These are phyloP conservation scores for Omphalea diandra DNA, from an alignment of 441 rosid species.

Conservation along the genomic window DNA sequence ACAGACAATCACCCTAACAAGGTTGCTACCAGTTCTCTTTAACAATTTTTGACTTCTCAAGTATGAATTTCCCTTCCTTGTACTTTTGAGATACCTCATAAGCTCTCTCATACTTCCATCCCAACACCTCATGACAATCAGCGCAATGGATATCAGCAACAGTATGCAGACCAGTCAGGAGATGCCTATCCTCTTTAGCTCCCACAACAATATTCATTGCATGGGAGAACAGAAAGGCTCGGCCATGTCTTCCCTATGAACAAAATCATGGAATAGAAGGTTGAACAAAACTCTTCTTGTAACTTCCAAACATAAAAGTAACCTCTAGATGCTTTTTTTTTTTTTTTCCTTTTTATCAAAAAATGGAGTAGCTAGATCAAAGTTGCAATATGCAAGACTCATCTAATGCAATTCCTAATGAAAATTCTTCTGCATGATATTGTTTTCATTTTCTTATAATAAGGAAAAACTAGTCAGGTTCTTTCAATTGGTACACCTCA, in stretches of 20 bases:
- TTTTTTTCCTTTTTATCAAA: background rate
- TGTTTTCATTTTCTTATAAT: too few relatives aligned
- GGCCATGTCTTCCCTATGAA: constrained; percentile 73
- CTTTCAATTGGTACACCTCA: too few relatives aligned
- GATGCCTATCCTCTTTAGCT: constrained; percentile 65
- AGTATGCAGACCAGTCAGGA: constrained; percentile 74
- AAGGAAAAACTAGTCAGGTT: background rate
- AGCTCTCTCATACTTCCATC: constrained; percentile 91
- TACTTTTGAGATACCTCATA: constrained; percentile 72
- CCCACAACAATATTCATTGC: constrained; percentile 72
- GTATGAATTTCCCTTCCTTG: constrained; percentile 84
- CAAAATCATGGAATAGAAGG: constrained; percentile 20
- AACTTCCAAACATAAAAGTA: constrained; percentile 1
- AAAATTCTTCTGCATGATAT: background rate
- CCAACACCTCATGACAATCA: constrained; percentile 68
- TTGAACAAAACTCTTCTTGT: constrained; percentile 22
- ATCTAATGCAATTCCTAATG: background rate
- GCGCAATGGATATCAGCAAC: constrained; percentile 73
- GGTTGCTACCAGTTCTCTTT: constrained; percentile 69
- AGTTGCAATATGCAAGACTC: background rate
- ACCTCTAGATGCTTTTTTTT: constrained; percentile 6
- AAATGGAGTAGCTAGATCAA: background rate
- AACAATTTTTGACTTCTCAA: constrained; percentile 77
- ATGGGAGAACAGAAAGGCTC: constrained; percentile 87
- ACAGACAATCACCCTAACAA: background rate